These are phyloP conservation scores for Circinella umbellata DNA, from an alignment of 371 early-diverging fungal genomes.

Conservation along the genomic window DNA sequence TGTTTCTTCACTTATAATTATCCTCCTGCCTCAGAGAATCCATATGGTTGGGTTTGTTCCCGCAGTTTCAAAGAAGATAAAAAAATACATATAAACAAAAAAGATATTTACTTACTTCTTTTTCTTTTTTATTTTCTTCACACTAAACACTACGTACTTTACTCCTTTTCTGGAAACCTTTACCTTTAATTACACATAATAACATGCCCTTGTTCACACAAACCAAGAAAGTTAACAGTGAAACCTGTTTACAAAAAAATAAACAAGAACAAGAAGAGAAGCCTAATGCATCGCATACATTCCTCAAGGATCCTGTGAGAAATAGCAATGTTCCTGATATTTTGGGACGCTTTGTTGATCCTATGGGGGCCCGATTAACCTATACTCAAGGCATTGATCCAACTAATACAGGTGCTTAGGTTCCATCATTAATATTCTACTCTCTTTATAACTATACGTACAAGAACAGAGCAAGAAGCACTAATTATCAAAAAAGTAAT, in stretches of 20 bases:
- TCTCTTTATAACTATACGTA: no score
- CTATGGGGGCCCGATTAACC: background rate
- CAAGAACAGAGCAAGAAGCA: no score
- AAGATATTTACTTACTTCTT: no score
- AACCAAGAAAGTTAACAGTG: background rate
- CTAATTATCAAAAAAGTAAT: no score
- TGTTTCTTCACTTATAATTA: no score
- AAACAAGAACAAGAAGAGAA: background rate
- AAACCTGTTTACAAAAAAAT: background rate
- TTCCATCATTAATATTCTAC: no score
- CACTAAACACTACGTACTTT: background rate
- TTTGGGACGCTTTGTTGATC: background rate
- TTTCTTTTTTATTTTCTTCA: background rate
- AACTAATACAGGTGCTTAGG: background rate
- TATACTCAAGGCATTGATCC: constrained; percentile 5
- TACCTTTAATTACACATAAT: no score
- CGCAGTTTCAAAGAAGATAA: no score
- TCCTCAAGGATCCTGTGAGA: constrained; percentile 43
- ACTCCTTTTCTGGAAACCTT: background rate
- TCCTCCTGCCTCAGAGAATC: no score
- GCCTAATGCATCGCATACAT: constrained; percentile 11
- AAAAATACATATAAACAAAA: no score
- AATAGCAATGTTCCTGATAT: constrained; percentile 20
- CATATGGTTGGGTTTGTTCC: no score
- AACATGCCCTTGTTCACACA: background rate